Base-by-base conservation (phyloP, 805 yeast genomes). In the Zygosaccharomyces gambellarensis region DNA sequence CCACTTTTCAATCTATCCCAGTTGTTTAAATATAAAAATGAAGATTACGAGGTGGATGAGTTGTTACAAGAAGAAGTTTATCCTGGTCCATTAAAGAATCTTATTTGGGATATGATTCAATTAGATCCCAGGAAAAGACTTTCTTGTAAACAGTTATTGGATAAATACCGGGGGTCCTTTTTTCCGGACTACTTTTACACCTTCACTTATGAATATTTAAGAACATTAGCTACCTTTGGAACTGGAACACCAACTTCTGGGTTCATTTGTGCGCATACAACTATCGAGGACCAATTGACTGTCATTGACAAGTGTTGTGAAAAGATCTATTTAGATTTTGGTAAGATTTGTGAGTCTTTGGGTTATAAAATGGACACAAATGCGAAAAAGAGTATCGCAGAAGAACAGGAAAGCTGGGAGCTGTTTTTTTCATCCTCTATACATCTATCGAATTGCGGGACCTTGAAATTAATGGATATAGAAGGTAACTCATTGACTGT, bases 1-100 rank as follows among this genome's bases (percentile, higher is more conserved):
- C 87, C 97, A 0, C 75, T 88, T 0, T 92, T 94, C 65, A 83
- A 95, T 0, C 74, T 94, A 10, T 82, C 98, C 0, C 96, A 90
- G 61, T 71, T 90, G 52, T 92, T 87, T 73, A 87, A 83, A 66
- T 94, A 85, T 67, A 83, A 83, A 59, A 79, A 78, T 50, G 78
- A 81, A 2, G 90, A 85, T 51, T 82, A 77, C 60, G 64, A 65
- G 19, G 95, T 96, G 6, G 30, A 28, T n/a, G 53, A 40, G 34
- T 53, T 49, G 22, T 43, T 62, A 7, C 36, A 49, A 10, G 54
- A 52, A 0, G 81, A 81, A 48, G 65, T 87, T 42, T 74, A 76
- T 5, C 75, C 76, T 2, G 78, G 60, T 0, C 58, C 71, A 22
- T 72, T 88, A 1, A 74, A 77, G 51, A 71, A 75, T 28, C 63